These are phyloP conservation scores for Claviceps sp. DNA, from an alignment of 2,329 filamentous ascomycete genomes.

Conservation along the genomic window DNA sequence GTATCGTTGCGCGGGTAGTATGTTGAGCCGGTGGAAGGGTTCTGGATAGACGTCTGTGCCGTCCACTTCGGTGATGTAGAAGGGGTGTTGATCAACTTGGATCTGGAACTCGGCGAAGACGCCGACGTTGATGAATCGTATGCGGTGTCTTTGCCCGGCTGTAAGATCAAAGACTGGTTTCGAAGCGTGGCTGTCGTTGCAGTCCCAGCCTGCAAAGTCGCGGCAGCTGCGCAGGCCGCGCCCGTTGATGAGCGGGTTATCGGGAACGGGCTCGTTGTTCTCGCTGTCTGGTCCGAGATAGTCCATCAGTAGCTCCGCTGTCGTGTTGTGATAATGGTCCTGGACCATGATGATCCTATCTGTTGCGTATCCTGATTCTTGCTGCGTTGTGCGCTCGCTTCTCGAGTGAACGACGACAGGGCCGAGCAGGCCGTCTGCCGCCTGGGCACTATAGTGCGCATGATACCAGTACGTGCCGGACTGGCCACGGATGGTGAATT, in stretches of 20 bases:
- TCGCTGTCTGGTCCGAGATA: conserved; percentile 42
- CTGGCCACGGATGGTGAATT: conserved; percentile 46
- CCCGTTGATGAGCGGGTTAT: conserved; percentile 52
- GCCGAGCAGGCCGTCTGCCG: conserved; percentile 55
- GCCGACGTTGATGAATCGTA: conserved; percentile 57
- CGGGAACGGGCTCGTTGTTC: conserved; percentile 51
- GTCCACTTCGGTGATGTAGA: conserved; percentile 56
- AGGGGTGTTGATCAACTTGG: conserved; percentile 52
- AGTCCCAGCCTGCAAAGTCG: conserved; percentile 26
- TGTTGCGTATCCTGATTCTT: conserved; percentile 16
- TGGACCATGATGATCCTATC: conserved; percentile 56
- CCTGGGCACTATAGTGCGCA: conserved; percentile 49
- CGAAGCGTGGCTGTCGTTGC: conserved; percentile 25
- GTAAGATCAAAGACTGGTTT: conserved; percentile 31
- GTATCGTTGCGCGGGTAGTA: conserved; percentile 59
- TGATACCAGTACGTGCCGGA: conserved; percentile 47
- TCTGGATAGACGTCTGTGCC: conserved; percentile 51
- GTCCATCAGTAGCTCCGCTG: conserved; percentile 33
- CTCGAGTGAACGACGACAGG: conserved; percentile 53
- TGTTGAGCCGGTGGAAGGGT: conserved; percentile 45
- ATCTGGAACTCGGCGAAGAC: conserved; percentile 62
- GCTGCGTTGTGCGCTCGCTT: conserved; percentile 19
- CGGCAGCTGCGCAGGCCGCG: conserved; percentile 20
- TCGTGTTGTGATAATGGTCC: conserved; percentile 57
- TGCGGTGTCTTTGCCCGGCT: conserved; percentile 45